Percentiles rank a stretch among this genome's conserved stretches.
These are phyloP conservation scores for Ophiostoma quercus DNA, from an alignment of 2,329 filamentous ascomycete species.

Conservation along the genomic window DNA sequence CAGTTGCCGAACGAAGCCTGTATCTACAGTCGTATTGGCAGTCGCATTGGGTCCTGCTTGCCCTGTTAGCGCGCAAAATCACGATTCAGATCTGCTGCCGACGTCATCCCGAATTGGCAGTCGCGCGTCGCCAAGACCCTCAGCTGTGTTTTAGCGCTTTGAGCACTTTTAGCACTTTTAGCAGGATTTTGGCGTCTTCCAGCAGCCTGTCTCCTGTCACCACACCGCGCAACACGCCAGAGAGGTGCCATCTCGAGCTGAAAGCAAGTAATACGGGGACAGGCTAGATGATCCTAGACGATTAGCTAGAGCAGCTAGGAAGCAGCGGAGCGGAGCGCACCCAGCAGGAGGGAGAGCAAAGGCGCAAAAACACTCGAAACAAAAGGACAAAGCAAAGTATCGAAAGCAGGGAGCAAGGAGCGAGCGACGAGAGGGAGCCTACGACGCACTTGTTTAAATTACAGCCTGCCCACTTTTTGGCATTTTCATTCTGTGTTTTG, in stretches of 20 bases:
- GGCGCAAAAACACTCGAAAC: not conserved
- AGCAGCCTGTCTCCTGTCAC: not conserved
- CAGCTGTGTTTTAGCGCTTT: not conserved
- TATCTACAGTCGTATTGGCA: not conserved
- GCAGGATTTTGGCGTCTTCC: not conserved
- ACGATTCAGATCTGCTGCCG: slow-evolving; percentile 20
- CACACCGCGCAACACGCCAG: not conserved
- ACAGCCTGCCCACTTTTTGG: slow-evolving; percentile 1
- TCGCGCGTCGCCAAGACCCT: slow-evolving; percentile 20
- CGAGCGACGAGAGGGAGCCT: slow-evolving; percentile 17
- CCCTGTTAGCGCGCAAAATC: not conserved
- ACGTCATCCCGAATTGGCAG: slow-evolving; percentile 24
- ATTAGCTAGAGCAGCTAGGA: slow-evolving; percentile 3
- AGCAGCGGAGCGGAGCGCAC: slow-evolving; percentile 8
- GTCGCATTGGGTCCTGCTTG: not conserved
- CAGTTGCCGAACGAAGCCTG: not conserved
- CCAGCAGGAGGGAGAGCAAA: not conserved
- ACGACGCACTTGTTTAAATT: slow-evolving; percentile 3
- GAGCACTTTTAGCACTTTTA: not conserved
- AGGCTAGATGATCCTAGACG: not conserved
- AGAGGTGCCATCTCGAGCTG: not conserved
- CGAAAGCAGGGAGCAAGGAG: not conserved
- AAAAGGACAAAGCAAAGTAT: not conserved
- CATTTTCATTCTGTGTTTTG: too few relatives aligned
- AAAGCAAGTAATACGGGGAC: not conserved